These are phyloP conservation scores for Pontederia crassipes DNA, from an alignment of 176 grass and related monocot species.

Conservation along the genomic window DNA sequence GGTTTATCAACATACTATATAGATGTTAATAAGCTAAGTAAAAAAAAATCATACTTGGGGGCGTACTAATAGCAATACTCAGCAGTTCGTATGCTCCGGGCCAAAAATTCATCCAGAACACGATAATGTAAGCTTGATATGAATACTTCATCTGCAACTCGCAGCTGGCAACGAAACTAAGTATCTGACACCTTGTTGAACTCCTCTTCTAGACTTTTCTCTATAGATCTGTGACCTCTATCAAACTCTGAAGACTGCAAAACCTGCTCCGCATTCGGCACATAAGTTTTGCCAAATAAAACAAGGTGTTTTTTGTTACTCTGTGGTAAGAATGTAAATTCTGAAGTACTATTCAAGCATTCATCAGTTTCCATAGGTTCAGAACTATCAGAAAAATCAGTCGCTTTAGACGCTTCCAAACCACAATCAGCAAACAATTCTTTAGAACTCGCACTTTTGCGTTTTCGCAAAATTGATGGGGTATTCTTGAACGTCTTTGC, in stretches of 20 bases:
- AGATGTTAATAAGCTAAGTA: no score
- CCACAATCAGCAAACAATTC: not conserved
- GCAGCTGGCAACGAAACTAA: not conserved
- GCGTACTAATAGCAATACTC: no score
- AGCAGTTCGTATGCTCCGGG: no score
- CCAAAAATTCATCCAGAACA: no score
- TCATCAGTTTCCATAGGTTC: no score
- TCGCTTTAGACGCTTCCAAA: no score
- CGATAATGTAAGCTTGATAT: no score
- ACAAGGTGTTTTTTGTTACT: not conserved
- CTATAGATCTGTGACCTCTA: not conserved
- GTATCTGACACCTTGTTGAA: not conserved
- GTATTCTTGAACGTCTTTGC: slow-evolving; percentile 11
- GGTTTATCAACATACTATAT: no score
- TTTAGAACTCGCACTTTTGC: not conserved
- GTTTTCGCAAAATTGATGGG: slow-evolving; percentile 11
- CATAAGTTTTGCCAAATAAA: not conserved
- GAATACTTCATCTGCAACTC: not conserved
- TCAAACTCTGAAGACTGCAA: not conserved
- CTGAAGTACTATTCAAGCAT: no score
- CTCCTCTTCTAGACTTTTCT: not conserved
- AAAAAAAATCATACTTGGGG: no score
- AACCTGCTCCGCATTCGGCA: not conserved
- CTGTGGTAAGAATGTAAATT: no score
- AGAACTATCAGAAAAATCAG: no score